phyloP scores from a whole-genome alignment of 257 asterid species.

The Solanum clarkiae region DNA sequence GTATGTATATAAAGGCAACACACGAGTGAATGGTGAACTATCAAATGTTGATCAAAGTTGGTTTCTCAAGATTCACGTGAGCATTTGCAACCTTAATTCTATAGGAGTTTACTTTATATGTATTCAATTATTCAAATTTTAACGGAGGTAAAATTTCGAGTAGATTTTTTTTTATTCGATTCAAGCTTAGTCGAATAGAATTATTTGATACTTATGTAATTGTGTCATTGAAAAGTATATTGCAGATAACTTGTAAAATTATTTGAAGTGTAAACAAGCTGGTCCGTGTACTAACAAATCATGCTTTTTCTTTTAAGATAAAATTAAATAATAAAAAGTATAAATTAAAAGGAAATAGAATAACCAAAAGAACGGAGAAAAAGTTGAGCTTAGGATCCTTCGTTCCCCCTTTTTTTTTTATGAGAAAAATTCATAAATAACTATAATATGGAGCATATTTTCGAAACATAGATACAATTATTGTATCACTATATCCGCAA shows the following conservation, averaged over 20 bases:
- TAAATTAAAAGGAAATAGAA: background rate
- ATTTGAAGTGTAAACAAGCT: background rate
- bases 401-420: background rate
- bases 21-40: background rate
- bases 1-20: background rate
- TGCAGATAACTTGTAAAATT: background rate
- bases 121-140: background rate
- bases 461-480: background rate
- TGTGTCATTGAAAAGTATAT: background rate
- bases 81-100: background rate
- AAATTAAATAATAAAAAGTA: background rate
- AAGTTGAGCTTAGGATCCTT: background rate
- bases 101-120: background rate
- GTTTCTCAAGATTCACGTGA: background rate
- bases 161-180: background rate
- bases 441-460: accelerated
- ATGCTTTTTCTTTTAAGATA: background rate
- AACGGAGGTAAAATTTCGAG: accelerated
- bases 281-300: background rate
- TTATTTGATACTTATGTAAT: background rate
- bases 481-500: background rate
- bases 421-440: background rate
- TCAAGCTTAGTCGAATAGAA: background rate
- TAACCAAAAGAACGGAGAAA: background rate
- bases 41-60: background rate